Percentiles rank a stretch among this genome's conserved stretches.
Conservation (phyloP, 441 rosid species). For the Euphorbia celastroides region DNA sequence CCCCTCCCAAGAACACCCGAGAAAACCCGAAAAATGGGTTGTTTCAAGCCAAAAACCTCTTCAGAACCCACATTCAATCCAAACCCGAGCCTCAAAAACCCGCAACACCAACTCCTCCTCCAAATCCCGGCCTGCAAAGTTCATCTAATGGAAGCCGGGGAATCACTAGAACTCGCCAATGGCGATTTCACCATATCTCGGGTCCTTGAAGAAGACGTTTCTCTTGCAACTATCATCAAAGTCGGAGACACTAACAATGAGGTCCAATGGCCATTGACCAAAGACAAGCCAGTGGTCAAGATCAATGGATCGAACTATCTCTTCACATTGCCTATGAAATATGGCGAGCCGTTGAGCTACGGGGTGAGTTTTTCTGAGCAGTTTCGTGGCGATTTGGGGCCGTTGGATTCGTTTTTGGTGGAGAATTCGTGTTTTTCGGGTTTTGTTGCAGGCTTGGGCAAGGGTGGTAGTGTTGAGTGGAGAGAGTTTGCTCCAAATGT, state of each 20-base stretch:
- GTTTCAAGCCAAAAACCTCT: slow-evolving; percentile 17
- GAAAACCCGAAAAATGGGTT: slow-evolving; percentile 20
- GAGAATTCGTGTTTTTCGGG: slow-evolving; percentile 66
- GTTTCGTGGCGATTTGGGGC: slow-evolving; percentile 26
- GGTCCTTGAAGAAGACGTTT: slow-evolving; percentile 18
- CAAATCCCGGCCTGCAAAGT: slow-evolving; percentile 50
- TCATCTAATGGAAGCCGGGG: slow-evolving; percentile 65
- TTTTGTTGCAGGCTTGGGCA: neutral
- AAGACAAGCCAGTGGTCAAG: slow-evolving; percentile 88
- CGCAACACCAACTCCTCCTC: slow-evolving; percentile 20
- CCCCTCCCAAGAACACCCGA: neutral
- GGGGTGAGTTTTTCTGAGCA: slow-evolving; percentile 31
- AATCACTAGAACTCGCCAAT: slow-evolving; percentile 21
- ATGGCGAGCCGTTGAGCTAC: slow-evolving; percentile 35
- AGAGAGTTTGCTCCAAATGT: slow-evolving; percentile 77
- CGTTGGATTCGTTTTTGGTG: slow-evolving; percentile 52
- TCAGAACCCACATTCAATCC: slow-evolving; percentile 6
- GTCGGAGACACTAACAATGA: slow-evolving; percentile 31
- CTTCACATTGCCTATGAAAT: slow-evolving; percentile 39
- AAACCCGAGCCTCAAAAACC: slow-evolving; percentile 17
- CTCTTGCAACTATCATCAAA: slow-evolving; percentile 53
- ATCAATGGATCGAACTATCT: slow-evolving; percentile 60
- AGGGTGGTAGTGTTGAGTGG: slow-evolving; percentile 42
- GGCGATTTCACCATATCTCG: slow-evolving; percentile 20
- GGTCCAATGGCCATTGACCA: slow-evolving; percentile 78